Conservation (phyloP, 2,329 filamentous ascomycete genomes). For the Leptodontidium sp. region DNA sequence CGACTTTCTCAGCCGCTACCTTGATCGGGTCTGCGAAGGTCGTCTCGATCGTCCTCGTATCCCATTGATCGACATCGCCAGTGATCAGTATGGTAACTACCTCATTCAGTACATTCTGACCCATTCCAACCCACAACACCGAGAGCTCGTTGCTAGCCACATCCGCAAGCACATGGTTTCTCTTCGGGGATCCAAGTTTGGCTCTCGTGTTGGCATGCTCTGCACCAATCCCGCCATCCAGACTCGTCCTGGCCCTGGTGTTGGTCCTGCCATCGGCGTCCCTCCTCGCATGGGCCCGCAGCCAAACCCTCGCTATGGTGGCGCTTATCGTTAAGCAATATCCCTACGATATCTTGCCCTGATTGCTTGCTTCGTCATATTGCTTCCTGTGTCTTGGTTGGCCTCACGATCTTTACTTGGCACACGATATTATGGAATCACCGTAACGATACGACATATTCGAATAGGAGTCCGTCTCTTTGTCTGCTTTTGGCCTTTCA, state of each 20-base stretch:
- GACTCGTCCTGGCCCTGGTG: constrained; percentile 86
- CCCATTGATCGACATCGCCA: constrained; percentile 96
- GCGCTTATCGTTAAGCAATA: constrained; percentile 62
- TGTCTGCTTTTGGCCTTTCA: constrained; percentile 46
- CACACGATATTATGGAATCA: constrained; percentile 43
- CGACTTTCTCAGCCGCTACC: constrained; percentile 91
- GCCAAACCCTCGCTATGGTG: constrained; percentile 63
- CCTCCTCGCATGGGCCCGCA: constrained; percentile 62
- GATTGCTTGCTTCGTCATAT: constrained; percentile 41
- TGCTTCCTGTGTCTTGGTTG: constrained; percentile 42
- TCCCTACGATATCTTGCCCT: constrained; percentile 32
- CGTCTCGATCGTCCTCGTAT: constrained; percentile 91
- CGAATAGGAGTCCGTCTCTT: constrained; percentile 40
- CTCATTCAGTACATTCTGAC: constrained; percentile 97
- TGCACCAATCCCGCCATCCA: constrained; percentile 93
- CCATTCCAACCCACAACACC: constrained; percentile 85
- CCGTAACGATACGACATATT: constrained; percentile 46
- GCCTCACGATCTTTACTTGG: constrained; percentile 44
- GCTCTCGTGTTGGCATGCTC: constrained; percentile 97
- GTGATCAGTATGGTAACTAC: constrained; percentile 99
- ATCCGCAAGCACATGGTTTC: constrained; percentile 99
- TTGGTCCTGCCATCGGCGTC: constrained; percentile 68
- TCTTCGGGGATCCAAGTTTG: constrained; percentile 96
- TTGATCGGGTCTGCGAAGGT: constrained; percentile 92
- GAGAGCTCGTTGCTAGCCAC: constrained; percentile 90